Evolutionary conservation across 2,329 filamentous ascomycete species (phyloP).

Genomic region (Lachnellula hyalina): DNA sequence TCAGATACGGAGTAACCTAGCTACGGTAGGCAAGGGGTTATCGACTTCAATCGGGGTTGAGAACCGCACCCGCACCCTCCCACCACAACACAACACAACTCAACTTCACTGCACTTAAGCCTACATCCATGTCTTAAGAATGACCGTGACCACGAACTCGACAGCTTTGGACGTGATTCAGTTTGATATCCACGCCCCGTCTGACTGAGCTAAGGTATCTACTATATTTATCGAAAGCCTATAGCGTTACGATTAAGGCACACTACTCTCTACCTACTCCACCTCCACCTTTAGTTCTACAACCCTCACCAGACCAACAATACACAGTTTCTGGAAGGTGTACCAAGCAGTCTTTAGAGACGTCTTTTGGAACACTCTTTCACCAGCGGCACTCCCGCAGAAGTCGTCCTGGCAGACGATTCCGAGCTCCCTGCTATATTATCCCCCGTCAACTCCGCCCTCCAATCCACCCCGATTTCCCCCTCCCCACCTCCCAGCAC

Average conservation of each 20-base stretch:
- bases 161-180: not conserved
- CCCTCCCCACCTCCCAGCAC: slow-evolving; percentile 44
- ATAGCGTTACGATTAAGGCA: too few species aligned
- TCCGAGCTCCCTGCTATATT: slow-evolving; percentile 43
- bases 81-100: not conserved
- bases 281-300: not conserved
- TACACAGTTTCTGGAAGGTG: slow-evolving; percentile 2
- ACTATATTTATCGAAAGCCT: not conserved
- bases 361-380: slow-evolving; percentile 6
- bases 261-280: not conserved
- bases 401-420: slow-evolving; percentile 71
- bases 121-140: not conserved
- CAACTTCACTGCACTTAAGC: not conserved
- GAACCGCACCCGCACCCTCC: too few species aligned
- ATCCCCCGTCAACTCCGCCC: slow-evolving; percentile 63
- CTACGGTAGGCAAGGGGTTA: too few species aligned
- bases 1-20: too few species aligned
- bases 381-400: slow-evolving; percentile 43
- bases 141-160: not conserved
- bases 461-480: slow-evolving; percentile 54
- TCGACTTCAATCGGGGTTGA: too few species aligned
- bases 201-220: not conserved
- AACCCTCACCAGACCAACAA: slow-evolving; percentile 1
- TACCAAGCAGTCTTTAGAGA: slow-evolving; percentile 13
- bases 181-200: not conserved